Base-by-base conservation (phyloP, 257 asterid species). In the Mentha longifolia region DNA sequence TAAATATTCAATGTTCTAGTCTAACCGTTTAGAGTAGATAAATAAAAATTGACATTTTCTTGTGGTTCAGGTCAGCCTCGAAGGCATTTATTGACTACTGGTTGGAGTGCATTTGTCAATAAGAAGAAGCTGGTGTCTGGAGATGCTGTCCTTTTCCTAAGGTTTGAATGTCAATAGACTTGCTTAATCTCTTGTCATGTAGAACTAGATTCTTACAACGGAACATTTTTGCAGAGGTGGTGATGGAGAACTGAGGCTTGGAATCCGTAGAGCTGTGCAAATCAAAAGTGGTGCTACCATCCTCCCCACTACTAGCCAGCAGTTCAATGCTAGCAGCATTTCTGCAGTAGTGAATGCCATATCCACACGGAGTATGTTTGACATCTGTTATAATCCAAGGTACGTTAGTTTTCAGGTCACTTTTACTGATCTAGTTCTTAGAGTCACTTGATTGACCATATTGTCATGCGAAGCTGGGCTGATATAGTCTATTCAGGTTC, bases 81-180 rank as follows among this genome's bases (percentile, higher is more conserved):
- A 35, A 89, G 98, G 84, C 98, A 93, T 91, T 84, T 93, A 77
- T 88, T 93, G 72, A 93, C 98, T 22, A 93, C 98, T 33, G 98
- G 98, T 69, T 93, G 98, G 98, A 93, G 98, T 85, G 96, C 97
- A 49, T 93, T 93, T 85, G 97, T 93, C 74, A 93, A 91, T 75
- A 91, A 83, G 77, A 93, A 93, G 91, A 91, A 89, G 84, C 87
- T 93, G 30, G 94, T 85, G 41, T 93, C 96, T 65, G 98, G 98
- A 56, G 98, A 93, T 65, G 98, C 98, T 11, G 98, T 93, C 73
- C 98, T 93, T 73, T 91, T 93, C 68, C 84, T 93, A 71, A 89
- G 96, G 98, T 92, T 55, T 72, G 65, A 74, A 61, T 49, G 20
- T 51, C 31, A 42, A 9, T 39, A 54, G 46, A n/a, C 55, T 58